These are phyloP conservation scores for Gymnopus androsaceus DNA, from an alignment of 1,284 basidiomycete species.

Conservation along the genomic window DNA sequence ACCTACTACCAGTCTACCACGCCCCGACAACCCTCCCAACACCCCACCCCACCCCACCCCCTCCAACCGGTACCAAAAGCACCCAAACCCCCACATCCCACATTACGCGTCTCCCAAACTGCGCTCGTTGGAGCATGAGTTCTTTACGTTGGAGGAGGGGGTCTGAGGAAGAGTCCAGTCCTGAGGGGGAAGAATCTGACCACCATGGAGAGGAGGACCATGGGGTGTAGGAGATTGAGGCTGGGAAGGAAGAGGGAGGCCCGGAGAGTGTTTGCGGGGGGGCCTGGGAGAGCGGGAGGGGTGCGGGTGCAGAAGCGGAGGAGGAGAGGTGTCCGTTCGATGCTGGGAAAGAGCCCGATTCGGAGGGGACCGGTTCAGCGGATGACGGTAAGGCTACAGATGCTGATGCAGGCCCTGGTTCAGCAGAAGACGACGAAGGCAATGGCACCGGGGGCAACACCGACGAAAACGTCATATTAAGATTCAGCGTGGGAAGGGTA, in stretches of 20 bases:
- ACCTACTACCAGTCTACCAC: constrained; percentile 35
- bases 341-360: no score
- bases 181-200: no score
- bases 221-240: no score
- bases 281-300: no score
- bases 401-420: no score
- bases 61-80: constrained; percentile 53
- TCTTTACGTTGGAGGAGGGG: constrained; percentile 77
- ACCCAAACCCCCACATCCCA: constrained; percentile 78
- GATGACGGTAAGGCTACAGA: no score
- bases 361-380: no score
- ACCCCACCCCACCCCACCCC: constrained; percentile 54
- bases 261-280: no score
- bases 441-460: background rate
- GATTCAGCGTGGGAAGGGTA: constrained; percentile 34
- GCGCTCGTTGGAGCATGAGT: constrained; percentile 62
- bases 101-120: constrained; percentile 60
- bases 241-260: background rate
- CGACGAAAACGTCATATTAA: constrained; percentile 27
- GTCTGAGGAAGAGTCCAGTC: constrained; percentile 42
- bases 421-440: background rate
- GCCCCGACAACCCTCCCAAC: constrained; percentile 44
- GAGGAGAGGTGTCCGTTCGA: no score
- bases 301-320: no score
- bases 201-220: constrained; percentile 15